Percentiles rank a stretch among this genome's conserved stretches.
These are phyloP conservation scores for Nicotiana attenuata DNA, from an alignment of 257 asterid genomes.

Conservation along the genomic window DNA sequence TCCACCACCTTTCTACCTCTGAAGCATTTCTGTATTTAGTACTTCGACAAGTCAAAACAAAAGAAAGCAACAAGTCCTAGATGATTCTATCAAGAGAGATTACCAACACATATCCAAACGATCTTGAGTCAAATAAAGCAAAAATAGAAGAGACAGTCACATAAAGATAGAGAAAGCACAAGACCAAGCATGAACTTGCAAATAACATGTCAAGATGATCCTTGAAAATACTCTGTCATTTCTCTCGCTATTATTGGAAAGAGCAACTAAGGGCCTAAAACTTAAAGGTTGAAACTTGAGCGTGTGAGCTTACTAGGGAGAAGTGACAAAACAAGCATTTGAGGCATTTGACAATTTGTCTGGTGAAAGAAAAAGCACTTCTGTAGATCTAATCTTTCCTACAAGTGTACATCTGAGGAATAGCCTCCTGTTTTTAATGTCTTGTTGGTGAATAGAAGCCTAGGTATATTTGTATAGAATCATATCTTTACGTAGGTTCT, in stretches of 20 bases:
- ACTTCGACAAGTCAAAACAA: constrained; percentile 28
- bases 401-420: background rate
- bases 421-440: background rate
- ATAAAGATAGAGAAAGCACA: background rate
- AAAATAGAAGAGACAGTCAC: background rate
- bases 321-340: background rate
- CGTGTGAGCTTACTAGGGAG: too few relatives aligned
- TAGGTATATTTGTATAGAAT: background rate
- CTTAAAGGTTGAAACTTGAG: background rate
- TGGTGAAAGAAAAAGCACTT: background rate
- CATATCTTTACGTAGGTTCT: background rate
- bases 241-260: background rate
- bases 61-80: background rate
- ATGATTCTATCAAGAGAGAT: background rate
- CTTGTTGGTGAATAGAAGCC: background rate
- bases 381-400: background rate
- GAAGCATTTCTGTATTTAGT: constrained; percentile 73
- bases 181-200: background rate
- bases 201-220: background rate
- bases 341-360: background rate
- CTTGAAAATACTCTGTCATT: background rate
- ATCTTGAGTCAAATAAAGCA: background rate
- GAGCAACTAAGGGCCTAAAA: background rate
- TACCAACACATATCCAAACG: background rate
- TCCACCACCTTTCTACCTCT: constrained; percentile 81